Conservation (phyloP, 164 flowering plant species). For the Tinospora cordifolia region DNA sequence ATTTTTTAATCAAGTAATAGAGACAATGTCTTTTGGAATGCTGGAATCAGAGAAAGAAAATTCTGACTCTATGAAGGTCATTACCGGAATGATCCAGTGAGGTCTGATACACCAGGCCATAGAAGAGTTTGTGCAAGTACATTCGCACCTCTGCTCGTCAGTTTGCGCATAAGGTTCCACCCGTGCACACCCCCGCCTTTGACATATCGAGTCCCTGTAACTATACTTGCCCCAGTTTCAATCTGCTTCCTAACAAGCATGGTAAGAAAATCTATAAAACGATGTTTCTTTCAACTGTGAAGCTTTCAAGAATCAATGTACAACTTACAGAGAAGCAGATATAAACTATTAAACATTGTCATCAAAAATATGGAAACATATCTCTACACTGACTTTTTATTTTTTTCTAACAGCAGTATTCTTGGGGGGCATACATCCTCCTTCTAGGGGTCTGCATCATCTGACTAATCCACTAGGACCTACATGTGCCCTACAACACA, state of each 20-base stretch:
- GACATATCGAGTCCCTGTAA: constrained; percentile 94
- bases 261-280: background rate
- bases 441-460: no score
- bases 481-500: no score
- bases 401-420: no score
- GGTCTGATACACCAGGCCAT: constrained; percentile 98
- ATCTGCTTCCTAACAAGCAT: constrained; percentile 59
- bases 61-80: background rate
- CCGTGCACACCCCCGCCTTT: constrained; percentile 97
- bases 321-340: background rate
- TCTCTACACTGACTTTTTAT: no score
- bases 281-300: background rate
- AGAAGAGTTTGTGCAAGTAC: constrained; percentile 93
- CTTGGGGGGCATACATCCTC: no score
- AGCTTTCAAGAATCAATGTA: background rate
- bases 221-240: constrained; percentile 88
- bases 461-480: no score
- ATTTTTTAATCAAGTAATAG: background rate
- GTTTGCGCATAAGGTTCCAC: constrained; percentile 97
- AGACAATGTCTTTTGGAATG: background rate
- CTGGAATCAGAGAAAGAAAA: no score
- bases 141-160: constrained; percentile 97
- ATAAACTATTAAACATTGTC: background rate
- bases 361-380: background rate
- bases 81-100: constrained; percentile 95